Conservation (phyloP, 2,329 filamentous ascomycete species). For the Colletotrichum eremochloae region DNA sequence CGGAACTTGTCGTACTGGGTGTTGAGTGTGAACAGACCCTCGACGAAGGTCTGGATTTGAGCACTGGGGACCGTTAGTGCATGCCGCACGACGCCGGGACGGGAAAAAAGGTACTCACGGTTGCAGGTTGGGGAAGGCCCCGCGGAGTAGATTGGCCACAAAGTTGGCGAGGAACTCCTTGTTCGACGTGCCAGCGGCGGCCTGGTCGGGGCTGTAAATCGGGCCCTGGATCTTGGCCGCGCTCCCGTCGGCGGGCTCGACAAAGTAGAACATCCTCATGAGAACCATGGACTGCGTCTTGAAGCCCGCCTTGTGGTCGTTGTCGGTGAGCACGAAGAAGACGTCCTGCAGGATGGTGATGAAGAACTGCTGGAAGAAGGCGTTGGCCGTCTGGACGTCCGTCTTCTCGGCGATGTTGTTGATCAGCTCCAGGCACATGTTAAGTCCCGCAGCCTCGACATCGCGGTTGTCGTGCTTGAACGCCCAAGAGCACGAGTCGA, state of each 20-base stretch:
- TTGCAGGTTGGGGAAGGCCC: conserved; percentile 93
- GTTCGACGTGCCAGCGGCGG: conserved; percentile 85
- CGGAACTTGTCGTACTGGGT: conserved; percentile 95
- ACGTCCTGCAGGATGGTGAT: conserved; percentile 96
- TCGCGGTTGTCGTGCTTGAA: conserved; percentile 99
- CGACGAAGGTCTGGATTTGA: conserved; percentile 92
- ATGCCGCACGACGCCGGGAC: background rate
- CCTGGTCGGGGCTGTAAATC: conserved; percentile 88
- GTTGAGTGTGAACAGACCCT: conserved; percentile 89
- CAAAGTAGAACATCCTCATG: conserved; percentile 95
- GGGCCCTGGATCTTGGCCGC: conserved; percentile 91
- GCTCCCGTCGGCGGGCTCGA: conserved; percentile 77
- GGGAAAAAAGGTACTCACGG: conserved; percentile 70
- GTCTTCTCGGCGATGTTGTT: conserved; percentile 93
- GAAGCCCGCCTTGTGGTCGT: conserved; percentile 98
- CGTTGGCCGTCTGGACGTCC: conserved; percentile 85
- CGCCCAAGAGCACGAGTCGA: conserved; percentile 99
- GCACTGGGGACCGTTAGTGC: conserved; percentile 65
- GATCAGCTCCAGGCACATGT: conserved; percentile 98
- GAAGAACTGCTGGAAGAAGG: conserved; percentile 99
- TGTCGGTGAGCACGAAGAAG: conserved; percentile 97
- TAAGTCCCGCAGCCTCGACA: conserved; percentile 94
- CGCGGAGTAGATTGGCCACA: conserved; percentile 85
- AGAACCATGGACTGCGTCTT: conserved; percentile 96
- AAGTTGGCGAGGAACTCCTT: conserved; percentile 91